Percentiles rank a stretch among this genome's conserved stretches.
Conservation (phyloP, 78 protist species). For the Speleostelium caveatum region DNA sequence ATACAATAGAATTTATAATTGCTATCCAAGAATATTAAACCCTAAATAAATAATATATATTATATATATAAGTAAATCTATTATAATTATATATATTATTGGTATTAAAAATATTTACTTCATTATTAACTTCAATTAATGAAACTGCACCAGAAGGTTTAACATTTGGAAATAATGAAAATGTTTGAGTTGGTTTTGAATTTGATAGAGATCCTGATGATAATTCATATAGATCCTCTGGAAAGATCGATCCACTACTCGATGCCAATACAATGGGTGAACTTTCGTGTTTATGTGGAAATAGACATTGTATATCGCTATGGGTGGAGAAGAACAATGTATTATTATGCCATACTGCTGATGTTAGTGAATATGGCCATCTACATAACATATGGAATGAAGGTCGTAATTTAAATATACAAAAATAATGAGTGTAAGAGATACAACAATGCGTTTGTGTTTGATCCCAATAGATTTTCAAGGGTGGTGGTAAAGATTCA, state of each 20-base stretch:
- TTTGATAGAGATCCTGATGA: conserved; percentile 36
- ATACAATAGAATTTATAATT: conserved; percentile 58
- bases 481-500: conserved; percentile 65
- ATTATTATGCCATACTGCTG: conserved; percentile 72
- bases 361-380: conserved; percentile 42
- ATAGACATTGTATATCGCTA: conserved; percentile 53
- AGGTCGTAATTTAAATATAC: conserved; percentile 38
- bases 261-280: conserved; percentile 35
- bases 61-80: not conserved
- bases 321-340: conserved; percentile 58
- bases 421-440: conserved; percentile 47
- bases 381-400: conserved; percentile 39
- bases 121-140: conserved; percentile 51
- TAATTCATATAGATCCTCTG: conserved; percentile 55
- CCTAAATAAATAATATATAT: not conserved
- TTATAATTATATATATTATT: not conserved
- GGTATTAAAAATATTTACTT: not conserved
- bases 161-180: conserved; percentile 43
- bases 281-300: conserved; percentile 65
- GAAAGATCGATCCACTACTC: conserved; percentile 35
- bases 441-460: conserved; percentile 47
- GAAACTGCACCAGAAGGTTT: conserved; percentile 37
- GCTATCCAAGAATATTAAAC: conserved; percentile 25
- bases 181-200: conserved; percentile 59
- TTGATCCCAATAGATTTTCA: conserved; percentile 60